phyloP scores from a whole-genome alignment of 2,329 filamentous ascomycete genomes.

The Trichoderma sp. region DNA sequence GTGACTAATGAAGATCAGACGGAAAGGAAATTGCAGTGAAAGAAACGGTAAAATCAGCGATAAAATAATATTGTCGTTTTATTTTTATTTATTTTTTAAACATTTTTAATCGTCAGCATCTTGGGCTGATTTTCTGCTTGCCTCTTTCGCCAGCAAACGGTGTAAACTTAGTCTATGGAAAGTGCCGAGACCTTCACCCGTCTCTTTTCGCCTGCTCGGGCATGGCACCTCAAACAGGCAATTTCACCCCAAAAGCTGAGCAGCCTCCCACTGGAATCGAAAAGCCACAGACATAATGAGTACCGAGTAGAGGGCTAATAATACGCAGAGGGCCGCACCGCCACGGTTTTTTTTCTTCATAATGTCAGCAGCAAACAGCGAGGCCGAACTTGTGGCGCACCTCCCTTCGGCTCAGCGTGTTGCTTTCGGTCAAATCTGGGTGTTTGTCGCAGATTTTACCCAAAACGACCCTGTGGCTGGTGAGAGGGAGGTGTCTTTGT shows the following conservation, averaged over 20 bases:
- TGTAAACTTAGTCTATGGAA: not conserved
- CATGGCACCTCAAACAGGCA: not conserved
- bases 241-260: not conserved
- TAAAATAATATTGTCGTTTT: not conserved
- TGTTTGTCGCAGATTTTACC: not conserved
- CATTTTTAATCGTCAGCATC: not conserved
- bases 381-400: not conserved
- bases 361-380: not conserved
- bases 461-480: not conserved
- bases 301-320: not conserved
- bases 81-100: not conserved
- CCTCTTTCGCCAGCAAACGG: not conserved
- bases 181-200: not conserved
- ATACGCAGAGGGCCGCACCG: conserved; percentile 6
- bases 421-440: not conserved
- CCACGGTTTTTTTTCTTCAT: not conserved
- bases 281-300: not conserved
- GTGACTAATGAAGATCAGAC: not conserved
- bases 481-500: not conserved
- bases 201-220: not conserved
- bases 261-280: not conserved
- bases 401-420: not conserved
- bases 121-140: not conserved
- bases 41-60: not conserved
- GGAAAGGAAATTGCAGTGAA: not conserved